Conservation (phyloP, 495 filamentous ascomycete genomes). For the Apodospora peruviana region DNA sequence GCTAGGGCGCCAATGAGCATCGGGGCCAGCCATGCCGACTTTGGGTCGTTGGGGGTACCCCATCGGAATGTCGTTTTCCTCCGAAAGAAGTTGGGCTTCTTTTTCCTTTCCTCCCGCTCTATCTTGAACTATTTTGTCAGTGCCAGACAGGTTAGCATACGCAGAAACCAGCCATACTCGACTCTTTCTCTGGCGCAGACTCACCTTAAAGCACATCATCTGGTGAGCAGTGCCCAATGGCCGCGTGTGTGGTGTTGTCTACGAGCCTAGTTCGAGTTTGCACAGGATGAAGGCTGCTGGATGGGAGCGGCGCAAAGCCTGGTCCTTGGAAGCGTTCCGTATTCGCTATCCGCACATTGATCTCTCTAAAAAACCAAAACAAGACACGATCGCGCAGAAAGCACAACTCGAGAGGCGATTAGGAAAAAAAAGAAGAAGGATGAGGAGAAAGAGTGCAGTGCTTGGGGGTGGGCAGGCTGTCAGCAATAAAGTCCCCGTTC, state of each 20-base stretch:
- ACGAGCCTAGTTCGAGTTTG: not conserved
- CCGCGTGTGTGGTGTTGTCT: too few species aligned
- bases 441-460: not conserved
- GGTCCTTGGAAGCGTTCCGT: not conserved
- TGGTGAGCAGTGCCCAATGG: not conserved
- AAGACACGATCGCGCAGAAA: too few species aligned
- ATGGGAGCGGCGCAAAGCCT: not conserved
- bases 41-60: slow-evolving; percentile 16
- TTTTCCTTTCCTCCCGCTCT: slow-evolving; percentile 8
- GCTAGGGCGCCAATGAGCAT: slow-evolving; percentile 10
- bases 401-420: too few species aligned
- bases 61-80: slow-evolving; percentile 23
- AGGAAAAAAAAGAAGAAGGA: too few species aligned
- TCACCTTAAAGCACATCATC: slow-evolving; percentile 19
- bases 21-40: slow-evolving; percentile 13
- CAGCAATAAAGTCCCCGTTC: not conserved
- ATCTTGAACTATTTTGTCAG: not conserved
- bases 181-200: not conserved
- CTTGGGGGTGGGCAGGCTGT: not conserved
- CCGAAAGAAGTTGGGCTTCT: slow-evolving; percentile 22
- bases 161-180: too few species aligned
- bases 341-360: not conserved
- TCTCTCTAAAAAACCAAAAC: too few species aligned
- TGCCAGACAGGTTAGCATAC: too few species aligned
- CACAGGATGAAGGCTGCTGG: not conserved